A percentile compares a stretch with the other conserved stretches of the same genome.
phyloP scores from a whole-genome alignment of 2,329 filamentous ascomycete species.

The Trichoderma asperellum region DNA sequence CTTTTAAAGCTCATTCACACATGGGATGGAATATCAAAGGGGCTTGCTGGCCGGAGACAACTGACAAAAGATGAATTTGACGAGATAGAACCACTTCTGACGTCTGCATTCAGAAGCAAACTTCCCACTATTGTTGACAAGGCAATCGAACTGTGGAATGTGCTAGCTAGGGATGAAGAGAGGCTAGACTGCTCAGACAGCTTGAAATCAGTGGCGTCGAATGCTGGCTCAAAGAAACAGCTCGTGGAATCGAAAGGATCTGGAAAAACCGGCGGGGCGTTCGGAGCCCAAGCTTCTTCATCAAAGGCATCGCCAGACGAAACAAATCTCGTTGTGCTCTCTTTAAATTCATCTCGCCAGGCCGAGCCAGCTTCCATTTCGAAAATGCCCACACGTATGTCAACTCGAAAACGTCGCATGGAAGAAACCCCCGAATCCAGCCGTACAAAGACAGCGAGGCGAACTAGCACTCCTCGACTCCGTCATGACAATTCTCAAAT shows the following conservation, averaged over 20 bases:
- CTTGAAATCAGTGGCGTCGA: conserved; percentile 65
- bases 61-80: conserved; percentile 52
- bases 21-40: conserved; percentile 54
- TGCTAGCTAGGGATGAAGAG: conserved; percentile 64
- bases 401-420: conserved; percentile 38
- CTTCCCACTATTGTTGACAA: conserved; percentile 58
- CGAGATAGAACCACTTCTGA: conserved; percentile 58
- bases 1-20: conserved; percentile 49
- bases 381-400: conserved; percentile 32
- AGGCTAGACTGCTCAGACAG: conserved; percentile 65
- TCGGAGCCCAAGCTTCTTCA: conserved; percentile 45
- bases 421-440: conserved; percentile 37
- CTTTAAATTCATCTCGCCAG: conserved; percentile 39
- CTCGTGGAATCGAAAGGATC: conserved; percentile 49
- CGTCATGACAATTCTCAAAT: conserved; percentile 84
- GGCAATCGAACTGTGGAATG: conserved; percentile 67
- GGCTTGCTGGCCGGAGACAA: conserved; percentile 43
- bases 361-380: conserved; percentile 30
- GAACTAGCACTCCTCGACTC: conserved; percentile 54
- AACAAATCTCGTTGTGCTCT: conserved; percentile 39
- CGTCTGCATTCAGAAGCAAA: conserved; percentile 61
- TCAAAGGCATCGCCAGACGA: conserved; percentile 58
- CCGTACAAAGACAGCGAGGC: conserved; percentile 36
- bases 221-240: conserved; percentile 59
- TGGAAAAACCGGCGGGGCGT: conserved; percentile 45